phyloP scores from a whole-genome alignment of 1,139 yeast genomes.

The Kazachstania sp. region DNA sequence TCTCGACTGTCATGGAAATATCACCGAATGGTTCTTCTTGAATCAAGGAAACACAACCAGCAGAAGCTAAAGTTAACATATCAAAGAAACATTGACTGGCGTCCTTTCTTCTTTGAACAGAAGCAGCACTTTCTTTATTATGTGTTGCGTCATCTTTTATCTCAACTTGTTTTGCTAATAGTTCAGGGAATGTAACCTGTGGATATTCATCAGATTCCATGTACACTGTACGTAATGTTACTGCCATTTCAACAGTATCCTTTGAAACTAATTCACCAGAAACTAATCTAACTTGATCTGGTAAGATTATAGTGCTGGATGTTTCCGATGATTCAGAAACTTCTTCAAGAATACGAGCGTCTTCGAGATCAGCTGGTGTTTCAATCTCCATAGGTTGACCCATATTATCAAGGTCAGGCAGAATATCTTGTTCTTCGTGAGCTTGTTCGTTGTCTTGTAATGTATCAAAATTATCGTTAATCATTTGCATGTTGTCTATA shows the following conservation, averaged over 20 bases:
- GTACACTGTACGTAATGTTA: slow-evolving; percentile 38
- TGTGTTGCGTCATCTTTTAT: neutral
- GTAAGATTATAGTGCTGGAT: neutral
- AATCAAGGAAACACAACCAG: slow-evolving; percentile 55
- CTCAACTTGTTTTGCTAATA: slow-evolving; percentile 26
- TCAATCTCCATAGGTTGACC: neutral
- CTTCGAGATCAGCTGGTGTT: neutral
- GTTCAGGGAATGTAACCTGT: neutral
- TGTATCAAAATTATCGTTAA: neutral
- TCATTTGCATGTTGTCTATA: neutral
- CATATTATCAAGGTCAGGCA: neutral
- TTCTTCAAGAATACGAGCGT: neutral
- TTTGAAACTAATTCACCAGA: slow-evolving; percentile 32
- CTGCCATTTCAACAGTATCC: slow-evolving; percentile 51
- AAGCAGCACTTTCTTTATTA: slow-evolving; percentile 6
- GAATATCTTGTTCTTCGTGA: neutral
- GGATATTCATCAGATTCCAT: slow-evolving; percentile 21
- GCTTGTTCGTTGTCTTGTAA: neutral
- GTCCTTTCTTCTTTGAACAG: slow-evolving; percentile 42
- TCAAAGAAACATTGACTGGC: slow-evolving; percentile 78
- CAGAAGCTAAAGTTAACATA: slow-evolving; percentile 70
- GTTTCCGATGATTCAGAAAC: neutral
- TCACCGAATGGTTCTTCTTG: slow-evolving; percentile 58
- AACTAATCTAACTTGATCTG: slow-evolving; percentile 9
- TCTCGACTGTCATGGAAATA: slow-evolving; percentile 47